Base-by-base conservation (phyloP, 2,329 filamentous ascomycete genomes). In the Tolypocladium ophioglossoides region DNA sequence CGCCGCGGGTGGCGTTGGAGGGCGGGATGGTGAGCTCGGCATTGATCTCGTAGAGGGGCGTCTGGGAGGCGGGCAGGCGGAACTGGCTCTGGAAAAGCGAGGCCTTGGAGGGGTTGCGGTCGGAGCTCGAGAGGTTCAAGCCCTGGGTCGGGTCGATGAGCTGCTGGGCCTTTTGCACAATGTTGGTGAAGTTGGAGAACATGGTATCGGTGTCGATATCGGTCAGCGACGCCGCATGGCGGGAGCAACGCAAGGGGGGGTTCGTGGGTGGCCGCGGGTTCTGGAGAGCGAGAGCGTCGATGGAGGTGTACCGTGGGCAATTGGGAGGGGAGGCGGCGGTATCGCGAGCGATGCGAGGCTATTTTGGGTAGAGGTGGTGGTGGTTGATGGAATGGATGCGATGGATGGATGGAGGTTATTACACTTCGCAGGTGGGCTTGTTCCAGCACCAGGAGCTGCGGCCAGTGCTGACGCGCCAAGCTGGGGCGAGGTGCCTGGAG, bases 51-150 rank as follows among this genome's bases (percentile, higher is more conserved):
- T 95, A 91, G 55, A 97, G 80, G 54, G 94, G 94, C 58, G 88
- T 91, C 73, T 99, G 92, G 40, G 89, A 87, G 66, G 90, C 84
- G 48, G 94, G 94, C 37, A 99, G 86, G 61, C 94, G 89, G 76
- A 99, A 99, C 73, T 99, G 94, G 70, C 87, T 86, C 74, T 94
- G 91, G 75, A 97, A 99, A 56, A 97, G 83, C 52, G 87, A 86
- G 54, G 91, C 85, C 75, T 96, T 97, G 66, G 91, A 92, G 51
- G 91, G 91, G 68, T 89, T 87, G 59, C 82, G 82, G 71, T 94
- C 89, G 56, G 86, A 83, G 65, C 84, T 81, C 62, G 85, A 83
- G 56, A 89, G 79, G 61, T 84, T 83, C 59, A 88, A 76, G 66
- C 87, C 85, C 69, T 90, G 85, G 60, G 87, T 87, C 53, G 91